Evolutionary conservation across 1,284 basidiomycete genomes (phyloP), one percentile per base, ranked within the genome.

Genomic region (Ganoderma sinense): DNA sequence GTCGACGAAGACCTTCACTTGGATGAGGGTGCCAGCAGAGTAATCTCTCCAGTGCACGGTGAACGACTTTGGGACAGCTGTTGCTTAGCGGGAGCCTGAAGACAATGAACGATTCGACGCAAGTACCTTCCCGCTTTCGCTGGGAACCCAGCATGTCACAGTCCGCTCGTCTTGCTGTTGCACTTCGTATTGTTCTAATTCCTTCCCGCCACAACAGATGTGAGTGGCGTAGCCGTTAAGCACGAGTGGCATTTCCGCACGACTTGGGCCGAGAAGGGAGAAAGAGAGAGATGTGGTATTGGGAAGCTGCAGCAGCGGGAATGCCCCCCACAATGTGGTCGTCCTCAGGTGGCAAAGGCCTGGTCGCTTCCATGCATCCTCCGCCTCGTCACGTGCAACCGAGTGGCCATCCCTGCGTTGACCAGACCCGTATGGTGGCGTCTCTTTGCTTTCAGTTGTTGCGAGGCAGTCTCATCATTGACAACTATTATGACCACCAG

Each of bases 71-170:
- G 14, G 13, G n/a, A 26, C 48, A 45, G 43, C 6, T 11, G 23
- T 26, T 8, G 1, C 4, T 33, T 6, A 58, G 14, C 20, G 18
- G 20, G 10, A 58, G 18, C 4, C 36, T 20, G 6, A 1, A 14
- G 31, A n/a, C 4, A 8, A 58, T 5, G 29, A 31, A 20, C 8
- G 31, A 16, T 11, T 16, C 10, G 51, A 40, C 10, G 36, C 29
- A 14, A 1, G 29, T 53, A 66, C 69, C 63, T 68, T 66, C 2
- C 70, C 70, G 3, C 53, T 51, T 23, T 68, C 70, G n/a, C 69
- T 70, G 0, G 69, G 33, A 26, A 74, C 68, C 68, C 69, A 70
- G 48, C 73, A 74, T 13, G 64, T 62, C 6, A 67, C 43, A 4
- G 62, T 71, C 18, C 23, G 18, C n/a, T 65, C 65, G 26, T 66